Evolutionary conservation across 768 basidiomycete species (phyloP).

Genomic region (Pisolithus marmoratus): DNA sequence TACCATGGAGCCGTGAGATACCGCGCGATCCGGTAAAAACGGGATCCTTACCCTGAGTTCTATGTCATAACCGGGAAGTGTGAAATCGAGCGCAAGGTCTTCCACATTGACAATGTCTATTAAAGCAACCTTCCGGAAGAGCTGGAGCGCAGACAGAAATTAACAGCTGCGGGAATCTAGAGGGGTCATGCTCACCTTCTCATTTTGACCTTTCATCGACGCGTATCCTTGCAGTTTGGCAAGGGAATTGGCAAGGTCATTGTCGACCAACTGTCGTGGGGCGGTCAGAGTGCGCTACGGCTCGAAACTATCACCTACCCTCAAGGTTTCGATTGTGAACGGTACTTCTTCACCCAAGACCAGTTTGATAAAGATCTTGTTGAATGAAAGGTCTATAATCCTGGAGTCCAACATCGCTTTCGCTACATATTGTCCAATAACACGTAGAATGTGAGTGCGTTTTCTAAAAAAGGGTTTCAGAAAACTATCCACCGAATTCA

Average conservation of each 20-base stretch:
- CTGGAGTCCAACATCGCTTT: constrained; percentile 96
- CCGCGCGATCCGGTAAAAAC: background rate
- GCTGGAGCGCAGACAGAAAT: constrained; percentile 22
- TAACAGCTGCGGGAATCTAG: background rate
- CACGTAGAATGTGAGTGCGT: constrained; percentile 77
- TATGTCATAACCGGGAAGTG: constrained; percentile 92
- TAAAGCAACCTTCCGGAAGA: constrained; percentile 50
- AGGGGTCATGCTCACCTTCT: constrained; percentile 45
- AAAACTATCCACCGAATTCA: background rate
- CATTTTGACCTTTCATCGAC: constrained; percentile 37
- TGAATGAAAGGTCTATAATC: constrained; percentile 93
- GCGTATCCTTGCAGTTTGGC: constrained; percentile 71
- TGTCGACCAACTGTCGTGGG: constrained; percentile 65
- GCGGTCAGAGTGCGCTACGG: constrained; percentile 5
- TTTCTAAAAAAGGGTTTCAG: constrained; percentile 44
- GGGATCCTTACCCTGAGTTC: constrained; percentile 65
- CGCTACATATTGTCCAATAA: constrained; percentile 94
- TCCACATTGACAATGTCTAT: constrained; percentile 67
- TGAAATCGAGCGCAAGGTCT: constrained; percentile 93
- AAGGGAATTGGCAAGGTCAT: constrained; percentile 80
- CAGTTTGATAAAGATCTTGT: constrained; percentile 90
- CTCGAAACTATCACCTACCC: constrained; percentile 41
- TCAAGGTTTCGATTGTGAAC: constrained; percentile 75
- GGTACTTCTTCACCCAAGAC: constrained; percentile 85
- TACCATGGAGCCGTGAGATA: constrained; percentile 24